Evolutionary conservation across 2,329 filamentous ascomycete genomes (phyloP), one percentile per base, ranked within the genome.

Genomic region (Botrytis pseudocinerea): DNA sequence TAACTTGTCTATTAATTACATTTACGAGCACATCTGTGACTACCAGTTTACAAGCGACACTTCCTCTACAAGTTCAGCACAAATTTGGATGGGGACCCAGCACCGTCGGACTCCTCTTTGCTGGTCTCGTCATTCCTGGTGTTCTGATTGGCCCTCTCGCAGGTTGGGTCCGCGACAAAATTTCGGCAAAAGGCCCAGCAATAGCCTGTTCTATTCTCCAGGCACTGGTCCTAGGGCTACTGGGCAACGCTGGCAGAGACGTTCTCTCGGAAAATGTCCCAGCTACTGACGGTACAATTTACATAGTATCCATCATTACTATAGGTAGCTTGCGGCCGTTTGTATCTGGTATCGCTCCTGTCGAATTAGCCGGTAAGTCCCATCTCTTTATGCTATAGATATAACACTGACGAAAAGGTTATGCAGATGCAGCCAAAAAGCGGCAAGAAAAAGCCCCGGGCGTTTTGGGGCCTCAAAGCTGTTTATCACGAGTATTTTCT

Each of bases 91-190:
- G 60, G 60, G 18, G n/a, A 1, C 60, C 40, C 35, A 38, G 60
- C 60, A 42, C 35, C 12, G 35, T 63, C 60, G 60, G 60, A 42
- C 35, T 63, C n/a, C 60, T 63, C 16, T 63, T 63, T 63, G 60
- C 60, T 4, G 60, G 35, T 40, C 60, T 63, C 25, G 60, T 63
- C 35, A 7, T 40, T 42, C 60, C 60, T 10, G 60, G 60, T 40
- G 35, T 63, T 63, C 18, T 63, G 60, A 63, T 63, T 16, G 60
- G 60, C 1, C 60, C 60, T n/a, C 40, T 63, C 20, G 60, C 60
- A 25, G 60, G 60, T 63, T 63, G 60, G 60, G 35, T 63, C 35
- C 35, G 32, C n/a, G 60, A 63, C 60, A 8, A 35, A 22, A 4
- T 63, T 40, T 20, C 20, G 40, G 60, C 60, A 42, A 38, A n/a